Percentiles rank a stretch among this genome's conserved stretches.
These are phyloP conservation scores for Pythium guiyangense DNA, from an alignment of 352 stramenopile species.

Conservation along the genomic window DNA sequence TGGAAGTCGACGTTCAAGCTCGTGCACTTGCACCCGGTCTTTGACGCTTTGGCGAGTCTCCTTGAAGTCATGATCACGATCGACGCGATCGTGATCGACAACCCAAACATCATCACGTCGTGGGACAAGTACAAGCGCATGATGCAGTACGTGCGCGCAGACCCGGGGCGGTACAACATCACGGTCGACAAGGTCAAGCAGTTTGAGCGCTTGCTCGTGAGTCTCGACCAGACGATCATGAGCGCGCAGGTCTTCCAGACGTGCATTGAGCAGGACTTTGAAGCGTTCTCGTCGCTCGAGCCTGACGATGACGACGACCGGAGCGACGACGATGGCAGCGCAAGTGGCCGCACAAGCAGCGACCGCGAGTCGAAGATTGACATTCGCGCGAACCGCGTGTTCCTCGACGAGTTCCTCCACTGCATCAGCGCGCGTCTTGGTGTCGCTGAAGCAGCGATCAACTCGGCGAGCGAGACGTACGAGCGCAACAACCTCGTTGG, in stretches of 20 bases:
- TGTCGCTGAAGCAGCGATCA: conserved; percentile 65
- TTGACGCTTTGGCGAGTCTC: conserved; percentile 70
- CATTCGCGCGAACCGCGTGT: conserved; percentile 78
- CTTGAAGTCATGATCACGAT: conserved; percentile 88
- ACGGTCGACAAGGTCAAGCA: conserved; percentile 80
- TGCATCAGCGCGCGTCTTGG: conserved; percentile 71
- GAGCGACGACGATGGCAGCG: conserved; percentile 37
- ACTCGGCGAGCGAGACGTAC: conserved; percentile 84
- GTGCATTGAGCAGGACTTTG: conserved; percentile 89
- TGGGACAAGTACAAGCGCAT: conserved; percentile 92
- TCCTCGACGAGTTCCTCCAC: conserved; percentile 84
- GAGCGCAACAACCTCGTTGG: conserved; percentile 87
- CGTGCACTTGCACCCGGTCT: conserved; percentile 78
- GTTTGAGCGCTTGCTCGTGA: conserved; percentile 84
- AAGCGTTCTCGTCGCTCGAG: conserved; percentile 66
- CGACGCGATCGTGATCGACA: conserved; percentile 86
- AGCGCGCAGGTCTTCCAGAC: conserved; percentile 83
- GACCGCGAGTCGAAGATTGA: conserved; percentile 74
- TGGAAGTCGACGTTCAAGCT: conserved; percentile 89
- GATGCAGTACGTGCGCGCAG: conserved; percentile 86
- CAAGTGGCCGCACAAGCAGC: conserved; percentile 47
- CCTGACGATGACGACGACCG: conserved; percentile 61
- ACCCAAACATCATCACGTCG: conserved; percentile 77
- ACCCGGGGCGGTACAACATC: conserved; percentile 78
- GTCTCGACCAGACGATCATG: conserved; percentile 88